Percentiles rank a stretch among this genome's conserved stretches.
phyloP scores from a whole-genome alignment of 1,284 basidiomycete species.

The Leccinum subatratum region DNA sequence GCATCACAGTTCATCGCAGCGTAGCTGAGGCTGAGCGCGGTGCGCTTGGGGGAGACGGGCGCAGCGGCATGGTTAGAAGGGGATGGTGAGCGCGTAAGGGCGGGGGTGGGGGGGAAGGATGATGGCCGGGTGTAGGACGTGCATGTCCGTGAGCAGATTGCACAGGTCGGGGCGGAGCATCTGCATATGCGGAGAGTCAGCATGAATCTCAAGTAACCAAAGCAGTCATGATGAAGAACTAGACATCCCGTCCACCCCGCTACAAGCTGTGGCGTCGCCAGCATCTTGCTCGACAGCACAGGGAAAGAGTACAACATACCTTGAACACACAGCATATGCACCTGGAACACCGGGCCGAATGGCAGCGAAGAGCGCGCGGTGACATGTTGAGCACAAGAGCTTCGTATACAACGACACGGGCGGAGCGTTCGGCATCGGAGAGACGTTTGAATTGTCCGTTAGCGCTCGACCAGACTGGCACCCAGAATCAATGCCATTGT shows the following conservation, averaged over 20 bases:
- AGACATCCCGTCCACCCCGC: background rate
- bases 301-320: conserved; percentile 14
- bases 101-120: conserved; percentile 30
- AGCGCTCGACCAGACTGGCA: conserved; percentile 18
- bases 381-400: conserved; percentile 29
- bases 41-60: conserved; percentile 27
- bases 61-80: conserved; percentile 13
- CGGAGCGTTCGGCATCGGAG: background rate
- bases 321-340: conserved; percentile 16
- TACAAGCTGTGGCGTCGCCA: background rate
- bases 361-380: conserved; percentile 25
- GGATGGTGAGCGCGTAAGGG: conserved; percentile 32
- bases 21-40: conserved; percentile 23
- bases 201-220: background rate
- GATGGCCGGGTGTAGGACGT: conserved; percentile 29
- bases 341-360: conserved; percentile 17
- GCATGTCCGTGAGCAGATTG: conserved; percentile 30
- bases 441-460: conserved; percentile 22
- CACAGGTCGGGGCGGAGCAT: conserved; percentile 26
- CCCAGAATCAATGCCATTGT: conserved; percentile 15
- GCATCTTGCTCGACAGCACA: background rate
- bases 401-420: conserved; percentile 13
- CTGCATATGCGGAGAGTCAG: conserved; percentile 15
- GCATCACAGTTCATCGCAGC: conserved; percentile 23
- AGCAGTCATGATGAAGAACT: background rate